Evolutionary conservation across 1,284 basidiomycete genomes (phyloP).

Genomic region (Malassezia yamatoensis): DNA sequence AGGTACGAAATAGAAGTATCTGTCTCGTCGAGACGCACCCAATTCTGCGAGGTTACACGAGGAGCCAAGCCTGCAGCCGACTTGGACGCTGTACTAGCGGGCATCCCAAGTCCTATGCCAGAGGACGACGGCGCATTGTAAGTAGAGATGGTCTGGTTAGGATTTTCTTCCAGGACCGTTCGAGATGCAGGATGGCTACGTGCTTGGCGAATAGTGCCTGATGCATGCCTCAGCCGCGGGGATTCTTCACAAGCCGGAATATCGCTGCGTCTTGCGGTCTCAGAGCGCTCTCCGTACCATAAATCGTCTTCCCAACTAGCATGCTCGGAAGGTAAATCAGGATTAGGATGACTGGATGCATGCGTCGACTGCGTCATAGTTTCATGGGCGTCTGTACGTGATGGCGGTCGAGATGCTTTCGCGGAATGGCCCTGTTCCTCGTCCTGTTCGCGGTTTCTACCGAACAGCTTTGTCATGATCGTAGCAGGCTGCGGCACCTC

Average conservation of each 20-base stretch:
- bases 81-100: neutral
- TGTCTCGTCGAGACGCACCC: constrained; percentile 1
- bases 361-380: neutral
- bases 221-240: neutral
- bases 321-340: neutral
- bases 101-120: neutral
- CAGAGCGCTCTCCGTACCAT: constrained; percentile 13
- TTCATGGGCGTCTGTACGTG: neutral
- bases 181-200: neutral
- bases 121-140: neutral
- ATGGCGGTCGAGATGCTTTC: too few relatives aligned
- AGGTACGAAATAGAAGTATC: constrained; percentile 2
- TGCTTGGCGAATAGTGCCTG: neutral
- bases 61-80: neutral
- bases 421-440: neutral
- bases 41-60: constrained; percentile 1
- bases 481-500: neutral
- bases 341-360: neutral
- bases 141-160: neutral
- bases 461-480: neutral
- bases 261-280: neutral
- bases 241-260: neutral
- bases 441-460: neutral
- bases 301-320: constrained; percentile 17
- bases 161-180: neutral